Evolutionary conservation across 441 rosid species (phyloP).

Genomic region (Syzygium syzygioides): DNA sequence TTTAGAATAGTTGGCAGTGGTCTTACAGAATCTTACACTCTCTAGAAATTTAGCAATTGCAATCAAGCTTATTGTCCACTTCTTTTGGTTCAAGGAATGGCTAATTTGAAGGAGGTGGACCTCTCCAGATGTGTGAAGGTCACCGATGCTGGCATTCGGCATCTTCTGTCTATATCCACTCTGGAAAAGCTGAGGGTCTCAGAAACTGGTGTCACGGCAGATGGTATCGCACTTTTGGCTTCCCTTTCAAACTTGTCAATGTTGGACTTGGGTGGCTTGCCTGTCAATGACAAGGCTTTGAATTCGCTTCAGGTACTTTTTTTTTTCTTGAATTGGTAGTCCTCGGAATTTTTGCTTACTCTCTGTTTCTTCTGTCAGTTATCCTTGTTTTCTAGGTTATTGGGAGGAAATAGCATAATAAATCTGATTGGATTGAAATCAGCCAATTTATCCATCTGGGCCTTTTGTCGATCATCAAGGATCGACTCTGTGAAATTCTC

Average conservation of each 20-base stretch:
- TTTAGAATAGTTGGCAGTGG: too few species aligned
- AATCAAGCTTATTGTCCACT: background rate
- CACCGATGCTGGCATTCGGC: conserved; percentile 56
- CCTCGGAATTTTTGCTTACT: background rate
- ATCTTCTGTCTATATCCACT: conserved; percentile 56
- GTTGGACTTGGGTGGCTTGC: conserved; percentile 82
- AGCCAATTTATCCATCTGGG: background rate
- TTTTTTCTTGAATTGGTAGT: background rate
- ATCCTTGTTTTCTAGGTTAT: background rate
- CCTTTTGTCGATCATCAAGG: background rate
- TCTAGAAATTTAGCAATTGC: background rate
- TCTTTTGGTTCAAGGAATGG: conserved; percentile 43
- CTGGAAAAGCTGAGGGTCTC: conserved; percentile 59
- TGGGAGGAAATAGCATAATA: background rate
- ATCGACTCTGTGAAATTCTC: background rate
- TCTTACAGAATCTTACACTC: too few species aligned
- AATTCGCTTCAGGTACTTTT: conserved; percentile 60
- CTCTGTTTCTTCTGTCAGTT: background rate
- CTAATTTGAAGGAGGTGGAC: conserved; percentile 66
- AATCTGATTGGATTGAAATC: background rate
- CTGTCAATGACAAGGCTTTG: conserved; percentile 61
- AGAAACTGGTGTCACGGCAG: conserved; percentile 54
- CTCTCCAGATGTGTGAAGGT: conserved; percentile 81
- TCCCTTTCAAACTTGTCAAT: conserved; percentile 53
- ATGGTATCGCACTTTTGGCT: conserved; percentile 62